phyloP scores from a whole-genome alignment of 2,329 filamentous ascomycete genomes.

The Cladosporium sp. region DNA sequence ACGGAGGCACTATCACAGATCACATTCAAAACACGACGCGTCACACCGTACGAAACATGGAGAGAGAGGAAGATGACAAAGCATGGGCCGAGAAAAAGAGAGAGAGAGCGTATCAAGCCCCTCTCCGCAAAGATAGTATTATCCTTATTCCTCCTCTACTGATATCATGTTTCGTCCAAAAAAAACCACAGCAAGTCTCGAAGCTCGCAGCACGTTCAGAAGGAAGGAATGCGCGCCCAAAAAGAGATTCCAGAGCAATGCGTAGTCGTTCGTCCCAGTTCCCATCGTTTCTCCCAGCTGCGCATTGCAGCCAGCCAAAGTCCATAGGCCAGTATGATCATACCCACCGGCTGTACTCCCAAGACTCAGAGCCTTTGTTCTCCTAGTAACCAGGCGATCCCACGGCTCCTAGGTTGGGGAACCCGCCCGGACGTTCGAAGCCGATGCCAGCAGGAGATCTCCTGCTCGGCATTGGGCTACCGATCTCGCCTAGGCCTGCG shows the following conservation, averaged over 20 bases:
- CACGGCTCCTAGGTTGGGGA: slow-evolving; percentile 31
- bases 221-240: neutral
- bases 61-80: neutral
- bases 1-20: too few species aligned
- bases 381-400: slow-evolving; percentile 19
- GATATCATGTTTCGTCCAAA: neutral
- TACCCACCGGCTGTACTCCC: neutral
- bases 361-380: neutral
- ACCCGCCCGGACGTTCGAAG: slow-evolving; percentile 29
- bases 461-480: slow-evolving; percentile 47
- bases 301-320: neutral
- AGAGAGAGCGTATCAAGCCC: neutral
- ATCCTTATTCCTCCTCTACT: neutral
- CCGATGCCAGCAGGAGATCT: slow-evolving; percentile 37
- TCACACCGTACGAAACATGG: neutral
- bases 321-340: neutral
- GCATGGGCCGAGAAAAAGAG: neutral
- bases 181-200: neutral
- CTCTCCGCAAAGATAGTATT: neutral
- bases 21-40: neutral
- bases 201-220: neutral
- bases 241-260: neutral
- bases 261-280: neutral
- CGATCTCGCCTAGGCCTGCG: slow-evolving; percentile 48
- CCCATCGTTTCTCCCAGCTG: neutral